Evolutionary conservation across 1,284 basidiomycete species (phyloP), one percentile per base, ranked within the genome.

Genomic region (Ustilago tritici): DNA sequence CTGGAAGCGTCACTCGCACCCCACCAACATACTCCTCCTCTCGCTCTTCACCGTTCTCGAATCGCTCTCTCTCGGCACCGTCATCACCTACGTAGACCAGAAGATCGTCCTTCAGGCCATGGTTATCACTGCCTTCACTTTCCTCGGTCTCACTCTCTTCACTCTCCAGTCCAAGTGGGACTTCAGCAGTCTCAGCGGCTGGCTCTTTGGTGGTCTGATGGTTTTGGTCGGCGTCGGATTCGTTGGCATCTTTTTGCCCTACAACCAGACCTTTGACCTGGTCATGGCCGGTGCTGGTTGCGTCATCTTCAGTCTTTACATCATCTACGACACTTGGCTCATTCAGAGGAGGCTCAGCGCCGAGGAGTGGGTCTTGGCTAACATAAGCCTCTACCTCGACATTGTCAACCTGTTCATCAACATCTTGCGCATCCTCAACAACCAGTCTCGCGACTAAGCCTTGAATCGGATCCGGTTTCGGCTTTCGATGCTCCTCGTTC

Each of bases 1-100:
- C 88, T 94, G 92, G 92, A 94, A 95, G 87, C 91, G 94, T 70
- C 93, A 94, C 87, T 91, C 89, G 84, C 91, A 93, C 84, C 93
- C 94, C 15, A 88, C 90, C 86, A 96, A 96, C 87, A 89, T 95
- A 60, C 88, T 92, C 57, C 88, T 95, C 15, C 89, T 96, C 43
- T 90, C 90, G 31, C 89, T 91, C 0, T 83, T 83, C 52, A 85
- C 82, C 17, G 35, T 77, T 4, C 65, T 84, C 43, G 84, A 84
- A 46, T 72, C 78, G 2, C 40, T 84, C 56, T 70, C 92, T 1
- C 88, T 96, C 61, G 94, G 94, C 40, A 87, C 93, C 11, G 90
- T 92, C 40, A 89, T 93, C 43, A 92, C 93, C 1, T 93, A 92
- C 87, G 92, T 91, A 83, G 90, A 93, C 81, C 91, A 90, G 74